Evolutionary conservation across 495 filamentous ascomycete species (phyloP).

Genomic region (Aspergillus sclerotiicarbonarius): DNA sequence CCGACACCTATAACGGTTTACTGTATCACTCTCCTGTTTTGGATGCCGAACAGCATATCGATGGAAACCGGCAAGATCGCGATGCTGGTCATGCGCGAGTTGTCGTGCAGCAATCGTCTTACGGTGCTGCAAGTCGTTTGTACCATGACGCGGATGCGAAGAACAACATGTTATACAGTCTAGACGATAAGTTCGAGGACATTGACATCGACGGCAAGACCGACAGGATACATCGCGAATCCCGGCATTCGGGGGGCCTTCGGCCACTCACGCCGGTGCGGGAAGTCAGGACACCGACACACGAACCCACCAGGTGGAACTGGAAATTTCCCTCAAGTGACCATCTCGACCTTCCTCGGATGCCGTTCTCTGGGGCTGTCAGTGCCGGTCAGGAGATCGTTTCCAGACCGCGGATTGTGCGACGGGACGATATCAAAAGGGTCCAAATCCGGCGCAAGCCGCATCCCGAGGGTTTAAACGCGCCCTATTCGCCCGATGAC

Average conservation of each 20-base stretch:
- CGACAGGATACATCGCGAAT: conserved; percentile 1
- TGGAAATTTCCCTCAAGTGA: conserved; percentile 1
- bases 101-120: conserved; percentile 8
- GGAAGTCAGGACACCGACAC: conserved; percentile 23
- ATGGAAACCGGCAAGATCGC: conserved; percentile 17
- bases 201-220: conserved; percentile 15
- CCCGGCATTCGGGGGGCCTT: conserved; percentile 21
- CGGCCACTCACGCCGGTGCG: conserved; percentile 24
- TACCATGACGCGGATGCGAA: conserved; percentile 6
- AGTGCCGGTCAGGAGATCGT: conserved; percentile 28
- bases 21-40: not conserved
- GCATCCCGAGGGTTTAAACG: conserved; percentile 24
- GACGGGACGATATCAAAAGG: conserved; percentile 36
- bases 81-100: conserved; percentile 11
- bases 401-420: conserved; percentile 34
- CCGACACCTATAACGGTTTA: conserved; percentile 1
- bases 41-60: conserved; percentile 12
- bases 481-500: conserved; percentile 34
- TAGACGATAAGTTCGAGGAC: conserved; percentile 17
- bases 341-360: conserved; percentile 9
- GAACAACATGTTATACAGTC: conserved; percentile 4
- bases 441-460: conserved; percentile 35
- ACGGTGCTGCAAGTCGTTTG: conserved; percentile 7
- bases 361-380: conserved; percentile 12
- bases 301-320: conserved; percentile 6